Evolutionary conservation across 1,284 basidiomycete genomes (phyloP).

Genomic region (Tilletia horrida): DNA sequence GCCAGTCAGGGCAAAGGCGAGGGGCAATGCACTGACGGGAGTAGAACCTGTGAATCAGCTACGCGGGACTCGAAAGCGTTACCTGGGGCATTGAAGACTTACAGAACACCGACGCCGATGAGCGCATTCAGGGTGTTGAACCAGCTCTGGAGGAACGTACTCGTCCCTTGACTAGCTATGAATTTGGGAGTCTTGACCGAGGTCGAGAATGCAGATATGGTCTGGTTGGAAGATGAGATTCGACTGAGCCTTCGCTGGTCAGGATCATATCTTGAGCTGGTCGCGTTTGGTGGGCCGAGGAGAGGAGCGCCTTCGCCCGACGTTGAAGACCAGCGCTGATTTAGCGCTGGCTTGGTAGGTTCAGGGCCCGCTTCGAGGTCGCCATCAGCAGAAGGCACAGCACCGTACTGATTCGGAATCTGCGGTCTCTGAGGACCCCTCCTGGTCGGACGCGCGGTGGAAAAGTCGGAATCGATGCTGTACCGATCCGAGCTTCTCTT

Average conservation of each 20-base stretch:
- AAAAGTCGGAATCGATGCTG: constrained; percentile 12
- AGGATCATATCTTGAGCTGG: neutral
- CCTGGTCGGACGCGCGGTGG: neutral
- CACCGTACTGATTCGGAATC: neutral
- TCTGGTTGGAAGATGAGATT: neutral
- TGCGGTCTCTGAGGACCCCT: neutral
- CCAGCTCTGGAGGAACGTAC: constrained; percentile 50
- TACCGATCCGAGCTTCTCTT: constrained; percentile 5
- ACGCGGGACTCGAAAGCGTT: no score
- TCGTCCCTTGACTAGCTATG: constrained; percentile 30
- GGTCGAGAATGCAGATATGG: neutral
- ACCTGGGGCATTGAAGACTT: neutral
- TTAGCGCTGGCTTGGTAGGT: no score
- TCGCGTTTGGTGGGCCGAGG: neutral
- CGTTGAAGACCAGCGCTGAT: no score
- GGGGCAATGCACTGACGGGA: constrained; percentile 39
- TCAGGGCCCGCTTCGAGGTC: neutral
- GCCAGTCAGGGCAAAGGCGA: constrained; percentile 48
- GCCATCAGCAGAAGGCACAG: neutral
- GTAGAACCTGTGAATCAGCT: constrained; percentile 22
- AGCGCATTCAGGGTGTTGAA: constrained; percentile 54
- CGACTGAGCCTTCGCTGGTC: constrained; percentile 9
- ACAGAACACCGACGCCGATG: constrained; percentile 49
- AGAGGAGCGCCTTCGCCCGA: neutral
- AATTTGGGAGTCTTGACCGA: constrained; percentile 2